Base-by-base conservation (phyloP, 257 asterid species). In the Scutellaria galericulata region DNA sequence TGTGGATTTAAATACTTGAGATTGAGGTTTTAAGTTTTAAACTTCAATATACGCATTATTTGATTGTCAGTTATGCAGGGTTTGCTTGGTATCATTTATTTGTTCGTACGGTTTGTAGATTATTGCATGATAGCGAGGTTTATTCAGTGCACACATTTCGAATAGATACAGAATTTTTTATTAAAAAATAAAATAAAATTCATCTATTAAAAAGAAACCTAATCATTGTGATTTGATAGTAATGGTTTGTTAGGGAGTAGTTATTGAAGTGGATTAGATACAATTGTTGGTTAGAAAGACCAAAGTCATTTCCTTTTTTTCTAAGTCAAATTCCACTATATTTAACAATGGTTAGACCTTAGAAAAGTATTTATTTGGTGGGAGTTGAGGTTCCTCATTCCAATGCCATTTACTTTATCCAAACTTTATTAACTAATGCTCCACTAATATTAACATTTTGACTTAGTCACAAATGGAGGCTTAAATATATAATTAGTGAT, bases 391-490 rank as follows among this genome's bases (percentile, higher is more conserved):
- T 65, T 50, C 86, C 78, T 31, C 77, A 73, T 83, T 74, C 68
- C 81, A 74, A 59, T 68, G 75, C 63, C 69, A 31, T 31, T 51
- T 37, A 54, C 72, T 78, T 74, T 74, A 40, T 50, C 59, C 57
- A 54, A 15, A 13, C 64, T 67, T 71, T 63, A 39, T 27, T 41
- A 52, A 44, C 3, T 54, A 68, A 69, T 74, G 80, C 24, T 77
- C 82, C 84, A 70, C 77, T 70, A 20, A 55, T 35, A 77, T 52
- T 53, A 60, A 20, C 15, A 52, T 48, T n/a, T 76, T 69, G 82
- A 79, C 82, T 64, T 55, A 2, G 78, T 69, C 84, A 65, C 64
- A 48, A 70, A 70, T 61, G 72, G 71, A 50, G 83, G 72, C 72
- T 73, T 51, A 67, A 39, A 67, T 47, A 47, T 51, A 22, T 55